Conservation (phyloP, 306 rosid genomes). For the Lathyrus oleraceus region DNA sequence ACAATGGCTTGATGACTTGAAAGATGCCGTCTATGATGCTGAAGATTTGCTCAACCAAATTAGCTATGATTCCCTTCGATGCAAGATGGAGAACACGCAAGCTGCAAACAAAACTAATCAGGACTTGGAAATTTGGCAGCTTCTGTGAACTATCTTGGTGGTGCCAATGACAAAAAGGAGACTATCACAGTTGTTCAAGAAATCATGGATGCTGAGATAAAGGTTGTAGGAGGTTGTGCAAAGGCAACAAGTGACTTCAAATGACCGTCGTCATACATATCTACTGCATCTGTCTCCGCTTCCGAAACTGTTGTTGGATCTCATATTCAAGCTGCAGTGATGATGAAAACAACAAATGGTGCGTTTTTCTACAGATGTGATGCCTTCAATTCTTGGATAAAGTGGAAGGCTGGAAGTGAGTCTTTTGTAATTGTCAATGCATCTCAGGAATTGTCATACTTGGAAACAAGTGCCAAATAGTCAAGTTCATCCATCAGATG, state of each 20-base stretch:
- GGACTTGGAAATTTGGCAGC: constrained; percentile 78
- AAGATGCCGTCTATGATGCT: too few species aligned
- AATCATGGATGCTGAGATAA: constrained; percentile 69
- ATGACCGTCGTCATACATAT: constrained; percentile 79
- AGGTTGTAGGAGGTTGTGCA: constrained; percentile 92
- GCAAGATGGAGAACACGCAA: too few species aligned
- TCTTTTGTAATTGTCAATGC: too few species aligned
- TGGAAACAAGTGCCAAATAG: too few species aligned
- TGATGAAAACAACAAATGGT: constrained; percentile 87
- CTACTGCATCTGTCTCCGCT: too few species aligned
- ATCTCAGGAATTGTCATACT: too few species aligned
- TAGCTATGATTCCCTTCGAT: too few species aligned
- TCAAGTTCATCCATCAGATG: too few species aligned
- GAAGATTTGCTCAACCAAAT: too few species aligned
- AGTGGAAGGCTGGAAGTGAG: constrained; percentile 86
- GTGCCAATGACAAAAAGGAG: constrained; percentile 56
- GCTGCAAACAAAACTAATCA: too few species aligned
- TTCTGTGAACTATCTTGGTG: constrained; percentile 65
- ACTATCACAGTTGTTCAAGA: constrained; percentile 70
- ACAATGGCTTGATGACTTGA: too few species aligned
- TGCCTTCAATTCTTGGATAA: constrained; percentile 71
- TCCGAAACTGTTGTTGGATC: constrained; percentile 88
- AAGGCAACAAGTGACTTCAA: constrained; percentile 67
- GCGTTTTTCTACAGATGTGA: constrained; percentile 75
- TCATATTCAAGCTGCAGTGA: constrained; percentile 83